Percentiles rank a stretch among this genome's conserved stretches.
phyloP scores from a whole-genome alignment of 352 stramenopile species.

The Phytophthora boehmeriae region DNA sequence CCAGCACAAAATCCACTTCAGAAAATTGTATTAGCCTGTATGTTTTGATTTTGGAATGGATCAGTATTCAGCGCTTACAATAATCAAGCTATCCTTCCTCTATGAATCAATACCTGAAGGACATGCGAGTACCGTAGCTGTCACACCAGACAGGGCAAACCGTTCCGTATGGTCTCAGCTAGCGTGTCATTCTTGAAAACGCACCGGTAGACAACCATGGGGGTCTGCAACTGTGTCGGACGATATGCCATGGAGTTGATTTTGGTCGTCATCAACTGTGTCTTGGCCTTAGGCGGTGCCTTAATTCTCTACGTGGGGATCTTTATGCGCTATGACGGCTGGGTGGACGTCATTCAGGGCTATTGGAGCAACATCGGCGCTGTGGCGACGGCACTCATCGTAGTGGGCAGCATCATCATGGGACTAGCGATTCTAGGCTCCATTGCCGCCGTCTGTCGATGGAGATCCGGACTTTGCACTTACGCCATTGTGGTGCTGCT shows the following conservation, averaged over 20 bases:
- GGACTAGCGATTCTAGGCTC: constrained; percentile 59
- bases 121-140: background rate
- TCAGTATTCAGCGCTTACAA: background rate
- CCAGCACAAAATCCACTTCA: background rate
- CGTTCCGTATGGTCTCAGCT: constrained; percentile 6
- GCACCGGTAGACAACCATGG: constrained; percentile 14
- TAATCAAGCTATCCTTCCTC: background rate
- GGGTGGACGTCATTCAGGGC: constrained; percentile 56
- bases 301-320: constrained; percentile 59
- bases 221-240: constrained; percentile 18
- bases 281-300: constrained; percentile 57
- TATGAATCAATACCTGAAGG: background rate
- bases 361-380: constrained; percentile 56
- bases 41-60: no score
- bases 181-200: constrained; percentile 31
- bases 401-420: constrained; percentile 60
- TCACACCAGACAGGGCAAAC: background rate
- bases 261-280: constrained; percentile 63
- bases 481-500: constrained; percentile 64
- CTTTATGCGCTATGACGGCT: constrained; percentile 47
- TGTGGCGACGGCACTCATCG: constrained; percentile 53
- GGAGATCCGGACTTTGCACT: constrained; percentile 55
- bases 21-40: background rate
- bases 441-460: constrained; percentile 59
- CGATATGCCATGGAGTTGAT: constrained; percentile 39